Percentiles rank a stretch among this genome's conserved stretches.
These are phyloP conservation scores for Lunularia cruciata DNA, from an alignment of 225 moss, liverwort and hornwort species.

Conservation along the genomic window DNA sequence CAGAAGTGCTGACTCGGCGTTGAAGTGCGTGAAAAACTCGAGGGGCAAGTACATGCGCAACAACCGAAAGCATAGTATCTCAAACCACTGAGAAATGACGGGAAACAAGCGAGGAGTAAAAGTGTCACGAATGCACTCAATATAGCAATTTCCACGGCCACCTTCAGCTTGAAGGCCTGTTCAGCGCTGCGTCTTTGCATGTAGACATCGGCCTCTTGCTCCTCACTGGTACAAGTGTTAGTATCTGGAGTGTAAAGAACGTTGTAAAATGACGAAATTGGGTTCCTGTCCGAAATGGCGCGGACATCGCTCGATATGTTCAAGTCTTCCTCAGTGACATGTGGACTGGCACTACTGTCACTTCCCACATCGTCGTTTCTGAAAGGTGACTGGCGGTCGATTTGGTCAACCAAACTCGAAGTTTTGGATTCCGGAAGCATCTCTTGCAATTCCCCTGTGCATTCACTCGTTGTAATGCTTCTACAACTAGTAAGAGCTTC, in stretches of 20 bases:
- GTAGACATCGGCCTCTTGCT: slow-evolving; percentile 2
- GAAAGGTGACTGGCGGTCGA: background rate
- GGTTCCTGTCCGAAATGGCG: background rate
- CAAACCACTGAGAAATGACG: slow-evolving; percentile 21
- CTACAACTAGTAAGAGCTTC: background rate
- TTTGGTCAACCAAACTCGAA: too few species aligned
- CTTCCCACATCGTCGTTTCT: background rate
- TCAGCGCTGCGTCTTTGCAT: background rate
- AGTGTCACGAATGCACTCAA: slow-evolving; percentile 34
- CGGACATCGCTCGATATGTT: slow-evolving; percentile 8
- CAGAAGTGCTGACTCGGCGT: slow-evolving; percentile 16
- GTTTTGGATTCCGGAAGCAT: background rate
- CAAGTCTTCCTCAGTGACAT: slow-evolving; percentile 4
- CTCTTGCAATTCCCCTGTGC: slow-evolving; percentile 12
- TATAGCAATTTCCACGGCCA: slow-evolving; percentile 36
- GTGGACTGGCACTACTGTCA: slow-evolving; percentile 15
- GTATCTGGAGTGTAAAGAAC: slow-evolving; percentile 35
- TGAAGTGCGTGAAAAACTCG: background rate
- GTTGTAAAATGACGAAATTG: slow-evolving; percentile 37
- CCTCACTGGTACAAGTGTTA: background rate
- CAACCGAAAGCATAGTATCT: slow-evolving; percentile 22
- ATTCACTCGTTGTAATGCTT: background rate
- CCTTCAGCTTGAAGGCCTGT: slow-evolving; percentile 14
- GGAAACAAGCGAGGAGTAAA: slow-evolving; percentile 30
- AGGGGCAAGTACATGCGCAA: slow-evolving; percentile 28